Conservation (phyloP, 805 yeast species). For the Lipomyces orientalis region DNA sequence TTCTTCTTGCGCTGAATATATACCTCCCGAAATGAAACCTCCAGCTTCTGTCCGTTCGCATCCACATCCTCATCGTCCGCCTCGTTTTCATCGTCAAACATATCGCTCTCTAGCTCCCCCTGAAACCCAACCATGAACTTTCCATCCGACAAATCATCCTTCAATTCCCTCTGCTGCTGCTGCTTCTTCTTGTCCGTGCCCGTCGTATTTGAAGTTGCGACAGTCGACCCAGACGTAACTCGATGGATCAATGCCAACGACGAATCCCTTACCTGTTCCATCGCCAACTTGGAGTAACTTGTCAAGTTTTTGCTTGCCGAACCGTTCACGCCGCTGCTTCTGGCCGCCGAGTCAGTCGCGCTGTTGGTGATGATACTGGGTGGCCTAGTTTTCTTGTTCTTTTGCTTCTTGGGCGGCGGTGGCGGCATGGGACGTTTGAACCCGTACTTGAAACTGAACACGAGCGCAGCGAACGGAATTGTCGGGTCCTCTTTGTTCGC, state of each 20-base stretch:
- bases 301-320: conserved; percentile 7
- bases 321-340: not conserved
- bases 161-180: conserved; percentile 12
- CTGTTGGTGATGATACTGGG: not conserved
- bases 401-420: conserved; percentile 10
- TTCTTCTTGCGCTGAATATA: conserved; percentile 20
- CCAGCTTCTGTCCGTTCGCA: conserved; percentile 5
- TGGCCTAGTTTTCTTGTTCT: conserved; percentile 6
- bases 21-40: conserved; percentile 24
- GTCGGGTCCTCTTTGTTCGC: conserved; percentile 27
- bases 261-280: conserved; percentile 15
- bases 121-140: conserved; percentile 33
- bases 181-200: not conserved
- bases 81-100: conserved; percentile 24
- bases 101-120: conserved; percentile 32
- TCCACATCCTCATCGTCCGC: conserved; percentile 23
- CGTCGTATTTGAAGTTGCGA: conserved; percentile 13
- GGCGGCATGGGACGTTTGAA: conserved; percentile 26
- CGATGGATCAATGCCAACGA: conserved; percentile 26
- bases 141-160: conserved; percentile 35
- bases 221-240: conserved; percentile 29
- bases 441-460: conserved; percentile 27
- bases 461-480: conserved; percentile 25
- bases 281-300: conserved; percentile 7
- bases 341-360: not conserved